Evolutionary conservation across 345 rosid species (phyloP).

Genomic region (Hibiscus tridactylites): DNA sequence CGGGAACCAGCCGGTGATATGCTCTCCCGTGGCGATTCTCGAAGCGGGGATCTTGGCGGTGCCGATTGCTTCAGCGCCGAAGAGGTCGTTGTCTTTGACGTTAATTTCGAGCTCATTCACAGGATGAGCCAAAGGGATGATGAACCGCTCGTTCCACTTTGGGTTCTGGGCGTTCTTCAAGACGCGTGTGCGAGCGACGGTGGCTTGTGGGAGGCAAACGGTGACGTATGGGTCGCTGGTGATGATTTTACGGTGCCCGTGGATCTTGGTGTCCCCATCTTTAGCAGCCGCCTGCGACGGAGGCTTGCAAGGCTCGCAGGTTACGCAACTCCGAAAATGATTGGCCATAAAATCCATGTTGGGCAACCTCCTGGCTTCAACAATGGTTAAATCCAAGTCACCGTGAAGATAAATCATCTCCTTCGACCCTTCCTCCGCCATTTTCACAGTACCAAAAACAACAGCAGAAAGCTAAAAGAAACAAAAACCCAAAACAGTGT

Average conservation of each 20-base stretch:
- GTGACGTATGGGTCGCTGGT: constrained; percentile 84
- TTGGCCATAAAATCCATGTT: constrained; percentile 58
- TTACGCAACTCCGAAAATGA: constrained; percentile 37
- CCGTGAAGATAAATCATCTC: constrained; percentile 51
- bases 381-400: constrained; percentile 59
- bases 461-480: not conserved
- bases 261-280: constrained; percentile 11
- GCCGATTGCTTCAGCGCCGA: constrained; percentile 75
- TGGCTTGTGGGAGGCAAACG: constrained; percentile 78
- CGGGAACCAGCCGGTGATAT: constrained; percentile 44
- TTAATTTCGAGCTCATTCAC: constrained; percentile 51
- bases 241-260: constrained; percentile 36
- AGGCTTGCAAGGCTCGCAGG: constrained; percentile 31
- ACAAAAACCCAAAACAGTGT: not conserved
- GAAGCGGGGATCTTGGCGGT: constrained; percentile 40
- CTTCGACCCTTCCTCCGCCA: constrained; percentile 27
- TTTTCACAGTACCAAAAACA: not conserved
- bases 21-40: constrained; percentile 31
- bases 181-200: constrained; percentile 76
- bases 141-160: constrained; percentile 60
- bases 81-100: constrained; percentile 75
- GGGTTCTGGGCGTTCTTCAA: constrained; percentile 62
- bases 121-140: constrained; percentile 68
- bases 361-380: constrained; percentile 53
- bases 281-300: not conserved